A percentile compares a stretch with the other conserved stretches of the same genome.
Evolutionary conservation across 2,329 filamentous ascomycete species (phyloP).

Genomic region (Penicillium brevicompactum): DNA sequence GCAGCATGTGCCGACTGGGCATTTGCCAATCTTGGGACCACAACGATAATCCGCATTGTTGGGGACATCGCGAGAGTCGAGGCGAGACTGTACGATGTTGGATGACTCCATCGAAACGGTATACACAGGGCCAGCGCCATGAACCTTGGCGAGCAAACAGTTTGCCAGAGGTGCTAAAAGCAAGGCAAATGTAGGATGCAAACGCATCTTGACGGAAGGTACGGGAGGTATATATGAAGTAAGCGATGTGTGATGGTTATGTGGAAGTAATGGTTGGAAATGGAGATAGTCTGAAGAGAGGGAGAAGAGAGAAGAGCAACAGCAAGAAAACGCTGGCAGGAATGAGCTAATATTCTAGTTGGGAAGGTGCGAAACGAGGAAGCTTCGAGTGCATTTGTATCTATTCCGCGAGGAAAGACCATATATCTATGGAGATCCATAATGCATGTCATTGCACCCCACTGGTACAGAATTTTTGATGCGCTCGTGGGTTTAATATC

Average conservation of each 20-base stretch:
- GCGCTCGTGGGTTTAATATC: constrained; percentile 10
- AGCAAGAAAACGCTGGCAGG: not conserved
- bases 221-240: not conserved
- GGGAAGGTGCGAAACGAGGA: not conserved
- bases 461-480: not conserved
- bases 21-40: constrained; percentile 37
- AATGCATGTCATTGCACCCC: not conserved
- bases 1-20: constrained; percentile 40
- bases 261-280: not conserved
- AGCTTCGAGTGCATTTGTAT: not conserved
- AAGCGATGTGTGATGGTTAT: constrained; percentile 8
- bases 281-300: not conserved
- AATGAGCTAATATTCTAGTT: not conserved
- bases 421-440: not conserved
- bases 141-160: not conserved
- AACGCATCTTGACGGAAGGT: constrained; percentile 1
- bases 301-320: not conserved
- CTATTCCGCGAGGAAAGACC: not conserved
- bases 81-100: not conserved
- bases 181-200: not conserved
- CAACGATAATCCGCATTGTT: constrained; percentile 31
- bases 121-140: constrained; percentile 1
- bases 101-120: not conserved
- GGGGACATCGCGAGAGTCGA: constrained; percentile 17
- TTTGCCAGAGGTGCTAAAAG: constrained; percentile 11